A percentile compares a stretch with the other conserved stretches of the same genome.
Evolutionary conservation across 306 rosid species (phyloP).

Genomic region (Styphnolobium japonicum): DNA sequence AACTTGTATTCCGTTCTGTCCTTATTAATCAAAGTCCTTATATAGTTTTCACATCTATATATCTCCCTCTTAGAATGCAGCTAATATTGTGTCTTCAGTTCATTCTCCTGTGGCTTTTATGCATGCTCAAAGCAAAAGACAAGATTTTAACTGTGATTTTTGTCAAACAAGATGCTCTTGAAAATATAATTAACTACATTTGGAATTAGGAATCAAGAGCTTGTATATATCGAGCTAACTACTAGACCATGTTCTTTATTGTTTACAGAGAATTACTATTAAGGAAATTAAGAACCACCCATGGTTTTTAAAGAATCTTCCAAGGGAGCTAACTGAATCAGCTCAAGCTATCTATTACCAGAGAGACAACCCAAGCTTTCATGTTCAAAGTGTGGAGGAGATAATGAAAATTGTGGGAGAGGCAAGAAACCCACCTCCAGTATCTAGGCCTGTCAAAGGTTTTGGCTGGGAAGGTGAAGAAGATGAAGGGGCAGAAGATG

Average conservation of each 20-base stretch:
- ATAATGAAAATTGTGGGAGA: constrained; percentile 77
- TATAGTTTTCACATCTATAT: not conserved
- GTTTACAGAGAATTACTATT: constrained; percentile 59
- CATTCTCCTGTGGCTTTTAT: not conserved
- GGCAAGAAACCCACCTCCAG: constrained; percentile 68
- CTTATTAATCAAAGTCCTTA: not conserved
- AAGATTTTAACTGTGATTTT: not conserved
- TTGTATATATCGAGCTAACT: constrained; percentile 18
- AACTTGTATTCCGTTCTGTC: not conserved
- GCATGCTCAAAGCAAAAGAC: not conserved
- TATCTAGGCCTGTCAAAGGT: constrained; percentile 49
- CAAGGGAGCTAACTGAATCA: constrained; percentile 76
- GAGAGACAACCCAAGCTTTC: constrained; percentile 65
- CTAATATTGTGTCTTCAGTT: not conserved
- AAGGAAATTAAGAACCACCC: constrained; percentile 84
- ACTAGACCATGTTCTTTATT: constrained; percentile 9
- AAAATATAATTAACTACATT: constrained; percentile 3
- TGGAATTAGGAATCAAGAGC: not conserved
- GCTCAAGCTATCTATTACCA: constrained; percentile 64
- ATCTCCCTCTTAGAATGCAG: not conserved
- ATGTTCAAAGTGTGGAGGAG: constrained; percentile 61
- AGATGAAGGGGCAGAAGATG: constrained; percentile 34
- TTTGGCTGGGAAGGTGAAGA: constrained; percentile 69
- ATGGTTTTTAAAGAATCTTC: constrained; percentile 80
- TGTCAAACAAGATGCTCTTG: not conserved